Evolutionary conservation across 352 stramenopile species (phyloP).

Genomic region (Phytophthora colocasiae): DNA sequence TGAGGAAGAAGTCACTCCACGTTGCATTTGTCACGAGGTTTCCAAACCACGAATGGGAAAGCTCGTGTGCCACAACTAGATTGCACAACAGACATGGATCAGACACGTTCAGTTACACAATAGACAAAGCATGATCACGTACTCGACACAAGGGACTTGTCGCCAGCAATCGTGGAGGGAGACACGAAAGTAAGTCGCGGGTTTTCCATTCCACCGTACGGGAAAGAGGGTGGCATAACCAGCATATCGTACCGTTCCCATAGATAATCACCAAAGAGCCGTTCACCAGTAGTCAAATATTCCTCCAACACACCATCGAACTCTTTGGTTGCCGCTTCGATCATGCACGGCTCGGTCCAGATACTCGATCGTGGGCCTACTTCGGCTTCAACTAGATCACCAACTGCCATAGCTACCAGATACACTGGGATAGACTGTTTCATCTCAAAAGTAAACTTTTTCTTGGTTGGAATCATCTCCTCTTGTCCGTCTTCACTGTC

Average conservation of each 20-base stretch:
- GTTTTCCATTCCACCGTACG: constrained; percentile 99
- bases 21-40: constrained; percentile 87
- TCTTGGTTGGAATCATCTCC: constrained; percentile 22
- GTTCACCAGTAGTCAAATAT: constrained; percentile 75
- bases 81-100: background rate
- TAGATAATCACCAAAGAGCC: constrained; percentile 82
- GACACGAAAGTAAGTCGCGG: constrained; percentile 90
- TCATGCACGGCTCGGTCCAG: constrained; percentile 86
- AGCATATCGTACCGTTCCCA: constrained; percentile 89
- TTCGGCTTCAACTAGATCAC: constrained; percentile 70
- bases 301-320: constrained; percentile 81
- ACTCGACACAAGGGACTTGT: constrained; percentile 82
- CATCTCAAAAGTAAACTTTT: constrained; percentile 79
- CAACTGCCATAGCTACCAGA: constrained; percentile 84
- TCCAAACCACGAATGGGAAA: constrained; percentile 88
- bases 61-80: constrained; percentile 80
- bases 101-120: background rate
- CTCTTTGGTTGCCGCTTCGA: constrained; percentile 75
- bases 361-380: constrained; percentile 78
- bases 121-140: constrained; percentile 14
- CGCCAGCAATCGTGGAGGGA: constrained; percentile 75
- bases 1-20: constrained; percentile 90
- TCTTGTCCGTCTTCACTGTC: constrained; percentile 23
- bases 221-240: constrained; percentile 90
- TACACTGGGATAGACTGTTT: constrained; percentile 87